These are phyloP conservation scores for Pseudopyrenochaeta lycopersici DNA, from an alignment of 2,329 filamentous ascomycete species.

Conservation along the genomic window DNA sequence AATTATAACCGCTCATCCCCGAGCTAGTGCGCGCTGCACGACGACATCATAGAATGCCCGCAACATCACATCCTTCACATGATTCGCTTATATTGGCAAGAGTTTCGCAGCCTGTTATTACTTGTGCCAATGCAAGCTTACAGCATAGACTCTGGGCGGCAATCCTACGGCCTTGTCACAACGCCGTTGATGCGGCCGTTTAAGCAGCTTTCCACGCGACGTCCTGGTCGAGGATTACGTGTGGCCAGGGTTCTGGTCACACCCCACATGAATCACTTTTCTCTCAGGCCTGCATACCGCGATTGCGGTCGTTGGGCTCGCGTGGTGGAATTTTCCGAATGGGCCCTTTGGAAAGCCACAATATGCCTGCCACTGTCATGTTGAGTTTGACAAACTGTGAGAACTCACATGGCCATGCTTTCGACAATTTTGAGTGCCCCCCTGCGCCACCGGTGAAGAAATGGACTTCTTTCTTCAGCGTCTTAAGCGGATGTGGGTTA, in stretches of 20 bases:
- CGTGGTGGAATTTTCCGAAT: constrained; percentile 13
- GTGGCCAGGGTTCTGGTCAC: constrained; percentile 16
- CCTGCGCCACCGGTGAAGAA: constrained; percentile 11
- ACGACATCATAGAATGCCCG: constrained; percentile 15
- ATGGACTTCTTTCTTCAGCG: not conserved
- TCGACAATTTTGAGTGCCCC: not conserved
- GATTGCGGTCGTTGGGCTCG: constrained; percentile 15
- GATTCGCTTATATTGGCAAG: not conserved
- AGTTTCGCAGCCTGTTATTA: constrained; percentile 11
- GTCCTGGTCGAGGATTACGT: constrained; percentile 13
- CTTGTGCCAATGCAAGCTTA: constrained; percentile 24
- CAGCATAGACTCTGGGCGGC: constrained; percentile 26
- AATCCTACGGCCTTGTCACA: constrained; percentile 27
- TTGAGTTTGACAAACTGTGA: not conserved
- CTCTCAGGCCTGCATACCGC: constrained; percentile 9
- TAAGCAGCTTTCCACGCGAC: constrained; percentile 25
- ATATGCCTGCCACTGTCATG: constrained; percentile 4
- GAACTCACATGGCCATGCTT: not conserved
- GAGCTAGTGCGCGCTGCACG: constrained; percentile 17
- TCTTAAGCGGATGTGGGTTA: constrained; percentile 7
- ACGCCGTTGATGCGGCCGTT: constrained; percentile 32
- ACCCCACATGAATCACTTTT: constrained; percentile 15
- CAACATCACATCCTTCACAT: not conserved
- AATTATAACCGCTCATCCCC: constrained; percentile 5
- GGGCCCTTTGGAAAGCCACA: not conserved